A percentile compares a stretch with the other conserved stretches of the same genome.
Conservation (phyloP, 2,329 filamentous ascomycete genomes). For the Clarireedia monteithiana region DNA sequence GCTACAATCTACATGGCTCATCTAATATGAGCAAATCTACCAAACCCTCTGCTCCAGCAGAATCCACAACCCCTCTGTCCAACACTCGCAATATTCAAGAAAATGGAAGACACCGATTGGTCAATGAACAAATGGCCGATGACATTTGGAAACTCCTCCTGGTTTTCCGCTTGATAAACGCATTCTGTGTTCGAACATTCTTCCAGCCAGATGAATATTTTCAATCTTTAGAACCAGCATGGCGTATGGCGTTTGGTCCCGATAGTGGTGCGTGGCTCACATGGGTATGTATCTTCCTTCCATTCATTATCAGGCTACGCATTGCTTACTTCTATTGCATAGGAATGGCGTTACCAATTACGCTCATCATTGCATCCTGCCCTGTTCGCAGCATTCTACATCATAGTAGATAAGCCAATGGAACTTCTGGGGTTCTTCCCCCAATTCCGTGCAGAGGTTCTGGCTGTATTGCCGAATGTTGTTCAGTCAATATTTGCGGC, state of each 20-base stretch:
- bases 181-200: slow-evolving; percentile 73
- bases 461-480: slow-evolving; percentile 66
- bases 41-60: background rate
- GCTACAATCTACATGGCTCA: background rate
- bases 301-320: background rate
- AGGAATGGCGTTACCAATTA: slow-evolving; percentile 91
- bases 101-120: slow-evolving; percentile 20
- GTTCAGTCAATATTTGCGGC: slow-evolving; percentile 74
- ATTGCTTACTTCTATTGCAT: slow-evolving; percentile 7
- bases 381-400: slow-evolving; percentile 73
- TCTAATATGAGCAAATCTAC: background rate
- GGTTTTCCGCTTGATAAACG: slow-evolving; percentile 70
- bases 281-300: slow-evolving; percentile 56
- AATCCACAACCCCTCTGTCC: background rate
- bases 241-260: slow-evolving; percentile 75
- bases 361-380: slow-evolving; percentile 88
- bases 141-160: slow-evolving; percentile 37
- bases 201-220: slow-evolving; percentile 99
- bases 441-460: slow-evolving; percentile 52
- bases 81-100: slow-evolving; percentile 7
- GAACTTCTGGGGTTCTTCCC: slow-evolving; percentile 45
- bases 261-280: slow-evolving; percentile 83
- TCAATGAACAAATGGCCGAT: slow-evolving; percentile 23
- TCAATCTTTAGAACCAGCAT: slow-evolving; percentile 90
- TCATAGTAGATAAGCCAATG: slow-evolving; percentile 49